phyloP scores from a whole-genome alignment of 805 yeast species.

The Kazachstania kunashirensis region DNA sequence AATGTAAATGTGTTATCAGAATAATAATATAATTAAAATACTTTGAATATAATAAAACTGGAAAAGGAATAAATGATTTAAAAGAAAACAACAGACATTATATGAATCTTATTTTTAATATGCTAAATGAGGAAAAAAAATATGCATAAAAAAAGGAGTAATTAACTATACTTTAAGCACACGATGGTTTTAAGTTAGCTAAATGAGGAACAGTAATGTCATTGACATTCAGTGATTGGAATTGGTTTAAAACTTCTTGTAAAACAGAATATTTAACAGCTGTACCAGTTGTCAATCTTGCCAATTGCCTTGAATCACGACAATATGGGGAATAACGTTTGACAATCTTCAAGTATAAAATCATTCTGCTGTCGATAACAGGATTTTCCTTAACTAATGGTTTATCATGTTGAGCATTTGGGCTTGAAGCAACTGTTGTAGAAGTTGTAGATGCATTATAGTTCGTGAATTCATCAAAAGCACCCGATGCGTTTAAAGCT shows the following conservation, averaged over 20 bases:
- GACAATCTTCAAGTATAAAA: slow-evolving; percentile 46
- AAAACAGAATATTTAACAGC: slow-evolving; percentile 35
- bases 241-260: slow-evolving; percentile 32
- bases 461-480: slow-evolving; percentile 26
- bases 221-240: slow-evolving; percentile 31
- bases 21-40: slow-evolving; percentile 1
- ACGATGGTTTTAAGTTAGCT: slow-evolving; percentile 25
- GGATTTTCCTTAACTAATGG: background rate
- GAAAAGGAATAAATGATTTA: background rate
- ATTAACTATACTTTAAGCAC: slow-evolving; percentile 10
- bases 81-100: background rate
- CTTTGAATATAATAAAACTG: slow-evolving; percentile 2
- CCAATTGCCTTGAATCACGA: slow-evolving; percentile 39
- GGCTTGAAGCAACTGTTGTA: slow-evolving; percentile 9
- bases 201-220: slow-evolving; percentile 37
- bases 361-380: slow-evolving; percentile 35
- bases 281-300: slow-evolving; percentile 37
- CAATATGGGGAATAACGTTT: slow-evolving; percentile 41
- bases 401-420: slow-evolving; percentile 6
- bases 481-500: slow-evolving; percentile 33
- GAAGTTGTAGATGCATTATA: slow-evolving; percentile 8
- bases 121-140: background rate
- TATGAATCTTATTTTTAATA: background rate
- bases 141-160: background rate
- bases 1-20: slow-evolving; percentile 1